Base-by-base conservation (phyloP, 83 land plant genomes). In the Thuja plicata region DNA sequence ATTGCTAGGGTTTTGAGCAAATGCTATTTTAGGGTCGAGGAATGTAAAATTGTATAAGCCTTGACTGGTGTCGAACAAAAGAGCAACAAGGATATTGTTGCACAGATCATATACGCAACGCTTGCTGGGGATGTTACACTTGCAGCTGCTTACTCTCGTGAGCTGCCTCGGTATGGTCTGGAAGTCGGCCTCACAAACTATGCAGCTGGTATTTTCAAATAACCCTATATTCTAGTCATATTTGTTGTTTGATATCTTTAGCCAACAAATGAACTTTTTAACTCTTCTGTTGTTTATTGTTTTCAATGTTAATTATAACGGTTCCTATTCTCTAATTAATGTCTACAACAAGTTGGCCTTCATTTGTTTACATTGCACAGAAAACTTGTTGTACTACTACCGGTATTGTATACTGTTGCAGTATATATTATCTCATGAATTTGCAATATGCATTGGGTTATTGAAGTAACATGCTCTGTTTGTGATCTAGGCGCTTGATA, bases 181-280 rank as follows among this genome's bases (percentile, higher is more conserved):
- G 93, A 96, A 91, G 97, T 93, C 13, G 99, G 99, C 35, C 95
- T 98, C 12, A 96, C 99, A 46, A 98, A 98, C 88, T 98, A 98
- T 92, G 97, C 99, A 89, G 99, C 99, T 89, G 97, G 99, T 97
- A 91, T 24, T 1, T n/a, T n/a, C 7, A 57, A 43, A 34, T 50
- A 81, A 46, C 21, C 24, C 57, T 78, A 1, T 7, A 60, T 85
- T 50, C n/a, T 60, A 38, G 13, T 27, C 87, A 34, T 88, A 24
- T 55, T 88, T 88, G 73, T 70, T 19, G 50, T 35, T n/a, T 24
- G 55, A 34, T 83, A n/a, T 1, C 0, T 21, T 3, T 24, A 27
- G n/a, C 71, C 27, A 7, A 66, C 27, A 6, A 2, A 24, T n/a
- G 7, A 21, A 32, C 12, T 27, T 35, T 15, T 60, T 19, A 38